Evolutionary conservation across 176 grass and related monocot species (phyloP), one percentile per base, ranked within the genome.

Genomic region (Musa acuminata): DNA sequence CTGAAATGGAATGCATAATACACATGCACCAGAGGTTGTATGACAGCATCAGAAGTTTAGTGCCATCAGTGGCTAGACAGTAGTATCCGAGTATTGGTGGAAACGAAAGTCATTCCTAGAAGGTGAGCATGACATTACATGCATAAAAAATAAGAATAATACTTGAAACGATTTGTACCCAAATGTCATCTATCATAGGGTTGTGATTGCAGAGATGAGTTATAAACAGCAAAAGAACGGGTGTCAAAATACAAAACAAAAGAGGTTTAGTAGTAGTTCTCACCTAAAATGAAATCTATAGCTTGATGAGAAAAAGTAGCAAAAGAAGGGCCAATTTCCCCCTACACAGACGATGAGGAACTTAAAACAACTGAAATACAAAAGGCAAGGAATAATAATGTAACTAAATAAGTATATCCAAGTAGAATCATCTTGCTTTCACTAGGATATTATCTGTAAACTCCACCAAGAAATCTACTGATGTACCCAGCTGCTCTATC

Each of bases 271-370:
- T 10, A 29, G 22, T 55, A 55, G 8, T 54, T 49, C 82, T 77
- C 87, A 91, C 90, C 86, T 49, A 85, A 85, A 85, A 98, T 98
- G 51, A 85, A 98, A 75, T 91, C 86, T 69, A 89, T 75, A 89
- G 95, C 95, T 81, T 98, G 90, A 82, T 98, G 95, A 82, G 78
- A 98, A 58, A 93, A 93, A 69, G 80, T 85, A 69, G 86, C 78
- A 84, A 89, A 93, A 35, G 90, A 85, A n/a, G 69, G 66, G 26
- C 24, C 71, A 60, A 76, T 50, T 78, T 91, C 84, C 70, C 60
- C 85, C 90, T 98, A 72, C 76, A 73, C 11, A 87, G 6, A 27
- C 13, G 26, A 74, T 55, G 6, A 4, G 13, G 25, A 57, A 53
- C 0, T 17, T 8, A 1, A 69, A 12, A 73, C 49, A 85, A 79